These are phyloP conservation scores for Phytophthora sp. DNA, from an alignment of 352 stramenopile species.

Conservation along the genomic window DNA sequence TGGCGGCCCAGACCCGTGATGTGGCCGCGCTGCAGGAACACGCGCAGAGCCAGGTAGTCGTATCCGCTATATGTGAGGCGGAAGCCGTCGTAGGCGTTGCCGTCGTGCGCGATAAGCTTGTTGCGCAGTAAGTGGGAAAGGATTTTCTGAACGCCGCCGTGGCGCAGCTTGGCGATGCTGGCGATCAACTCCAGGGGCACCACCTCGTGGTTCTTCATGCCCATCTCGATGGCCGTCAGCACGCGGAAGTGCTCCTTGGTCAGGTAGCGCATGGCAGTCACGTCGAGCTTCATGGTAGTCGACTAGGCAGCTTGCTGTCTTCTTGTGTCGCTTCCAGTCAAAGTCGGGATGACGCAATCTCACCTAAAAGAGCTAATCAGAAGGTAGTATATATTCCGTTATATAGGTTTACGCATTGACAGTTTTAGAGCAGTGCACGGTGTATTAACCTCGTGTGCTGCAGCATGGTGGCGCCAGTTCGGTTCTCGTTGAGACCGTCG, in stretches of 20 bases:
- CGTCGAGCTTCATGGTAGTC: constrained; percentile 91
- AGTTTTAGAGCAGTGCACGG: no score
- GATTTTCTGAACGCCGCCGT: constrained; percentile 98
- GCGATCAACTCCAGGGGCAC: constrained; percentile 97
- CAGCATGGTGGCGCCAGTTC: constrained; percentile 20
- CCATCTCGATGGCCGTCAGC: constrained; percentile 98
- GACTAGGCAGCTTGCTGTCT: background rate
- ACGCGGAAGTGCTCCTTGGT: constrained; percentile 98
- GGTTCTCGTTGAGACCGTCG: constrained; percentile 36
- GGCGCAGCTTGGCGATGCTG: constrained; percentile 96
- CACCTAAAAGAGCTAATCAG: no score
- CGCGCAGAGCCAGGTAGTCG: constrained; percentile 97
- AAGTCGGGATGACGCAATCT: constrained; percentile 7
- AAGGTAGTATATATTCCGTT: background rate
- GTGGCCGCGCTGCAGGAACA: constrained; percentile 94
- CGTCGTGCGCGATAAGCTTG: constrained; percentile 98
- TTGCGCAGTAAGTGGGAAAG: constrained; percentile 96
- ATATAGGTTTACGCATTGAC: background rate
- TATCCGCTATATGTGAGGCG: constrained; percentile 99
- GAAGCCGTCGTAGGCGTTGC: constrained; percentile 97
- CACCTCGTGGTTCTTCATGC: constrained; percentile 99
- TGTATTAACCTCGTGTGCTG: background rate
- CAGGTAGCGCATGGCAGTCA: constrained; percentile 94
- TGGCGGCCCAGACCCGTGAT: constrained; percentile 91
- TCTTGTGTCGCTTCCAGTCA: constrained; percentile 34